phyloP scores from a whole-genome alignment of 2,329 filamentous ascomycete genomes.

The Albophoma yamanashiensis region DNA sequence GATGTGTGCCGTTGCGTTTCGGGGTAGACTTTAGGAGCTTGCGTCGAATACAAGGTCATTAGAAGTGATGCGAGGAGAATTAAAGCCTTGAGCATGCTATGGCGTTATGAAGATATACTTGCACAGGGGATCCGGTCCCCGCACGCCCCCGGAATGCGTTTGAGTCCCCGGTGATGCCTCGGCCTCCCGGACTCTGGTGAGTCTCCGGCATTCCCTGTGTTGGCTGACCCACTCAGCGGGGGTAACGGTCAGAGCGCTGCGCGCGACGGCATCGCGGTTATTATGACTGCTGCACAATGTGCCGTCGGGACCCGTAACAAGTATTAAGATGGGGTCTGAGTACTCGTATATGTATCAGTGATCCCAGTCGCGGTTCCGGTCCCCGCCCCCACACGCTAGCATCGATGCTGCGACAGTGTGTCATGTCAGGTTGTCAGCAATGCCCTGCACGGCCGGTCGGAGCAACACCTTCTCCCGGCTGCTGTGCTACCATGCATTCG shows the following conservation, averaged over 20 bases:
- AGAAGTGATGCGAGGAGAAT: neutral
- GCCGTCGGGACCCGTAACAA: neutral
- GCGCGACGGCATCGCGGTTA: neutral
- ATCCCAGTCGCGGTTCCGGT: too few relatives aligned
- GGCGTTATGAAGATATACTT: neutral
- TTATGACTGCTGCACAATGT: too few relatives aligned
- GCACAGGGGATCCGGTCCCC: neutral
- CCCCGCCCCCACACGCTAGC: neutral
- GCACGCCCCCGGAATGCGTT: neutral
- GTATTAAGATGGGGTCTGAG: too few relatives aligned
- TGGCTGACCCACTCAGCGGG: neutral
- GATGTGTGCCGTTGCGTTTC: neutral
- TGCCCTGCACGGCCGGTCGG: neutral
- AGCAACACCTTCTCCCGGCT: neutral
- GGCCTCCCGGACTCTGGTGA: neutral
- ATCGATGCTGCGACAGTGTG: neutral
- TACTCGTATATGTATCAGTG: too few relatives aligned
- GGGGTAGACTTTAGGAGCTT: neutral
- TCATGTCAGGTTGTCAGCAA: neutral
- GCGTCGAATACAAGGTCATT: neutral
- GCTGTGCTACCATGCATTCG: neutral
- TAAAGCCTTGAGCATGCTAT: neutral
- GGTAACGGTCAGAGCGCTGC: neutral
- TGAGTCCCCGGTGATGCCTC: neutral
- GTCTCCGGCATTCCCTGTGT: neutral